A percentile compares a stretch with the other conserved stretches of the same genome.
phyloP scores from a whole-genome alignment of 139 green algal genomes.

The Chlamydomonas asymmetrica region DNA sequence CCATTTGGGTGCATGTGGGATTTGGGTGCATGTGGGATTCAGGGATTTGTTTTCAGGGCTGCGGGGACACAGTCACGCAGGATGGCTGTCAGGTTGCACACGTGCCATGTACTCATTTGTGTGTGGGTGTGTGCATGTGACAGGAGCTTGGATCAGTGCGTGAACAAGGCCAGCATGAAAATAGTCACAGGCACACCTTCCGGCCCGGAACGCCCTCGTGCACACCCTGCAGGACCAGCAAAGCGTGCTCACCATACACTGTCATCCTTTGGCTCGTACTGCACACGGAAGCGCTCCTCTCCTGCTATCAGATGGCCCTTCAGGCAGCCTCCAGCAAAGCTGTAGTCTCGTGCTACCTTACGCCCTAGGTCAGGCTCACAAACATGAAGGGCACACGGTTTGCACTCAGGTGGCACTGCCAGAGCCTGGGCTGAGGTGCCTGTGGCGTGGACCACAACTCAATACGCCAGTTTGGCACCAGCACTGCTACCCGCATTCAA shows the following conservation, averaged over 20 bases:
- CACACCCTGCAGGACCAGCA: not conserved
- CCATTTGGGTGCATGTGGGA: too few species aligned
- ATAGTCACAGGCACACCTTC: too few species aligned
- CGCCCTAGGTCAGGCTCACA: not conserved
- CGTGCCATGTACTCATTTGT: not conserved
- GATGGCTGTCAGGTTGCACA: not conserved
- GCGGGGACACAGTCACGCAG: not conserved
- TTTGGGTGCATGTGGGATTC: too few species aligned
- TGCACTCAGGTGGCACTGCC: slow-evolving; percentile 1
- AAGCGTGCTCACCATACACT: slow-evolving; percentile 58
- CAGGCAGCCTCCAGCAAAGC: slow-evolving; percentile 50
- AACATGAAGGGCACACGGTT: not conserved
- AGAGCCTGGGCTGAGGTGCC: not conserved
- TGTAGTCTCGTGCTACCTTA: not conserved
- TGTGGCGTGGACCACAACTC: not conserved
- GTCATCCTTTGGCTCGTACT: slow-evolving; percentile 59
- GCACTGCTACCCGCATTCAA: too few species aligned
- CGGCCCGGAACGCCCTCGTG: not conserved
- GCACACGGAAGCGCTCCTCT: slow-evolving; percentile 69
- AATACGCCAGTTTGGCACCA: not conserved
- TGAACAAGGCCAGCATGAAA: too few species aligned
- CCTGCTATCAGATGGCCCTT: slow-evolving; percentile 59
- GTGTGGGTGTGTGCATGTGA: too few species aligned
- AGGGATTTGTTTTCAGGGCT: too few species aligned
- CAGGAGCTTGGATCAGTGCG: too few species aligned